Evolutionary conservation across 2,329 filamentous ascomycete species (phyloP), one percentile per base, ranked within the genome.

Genomic region (Claviceps arundinis): DNA sequence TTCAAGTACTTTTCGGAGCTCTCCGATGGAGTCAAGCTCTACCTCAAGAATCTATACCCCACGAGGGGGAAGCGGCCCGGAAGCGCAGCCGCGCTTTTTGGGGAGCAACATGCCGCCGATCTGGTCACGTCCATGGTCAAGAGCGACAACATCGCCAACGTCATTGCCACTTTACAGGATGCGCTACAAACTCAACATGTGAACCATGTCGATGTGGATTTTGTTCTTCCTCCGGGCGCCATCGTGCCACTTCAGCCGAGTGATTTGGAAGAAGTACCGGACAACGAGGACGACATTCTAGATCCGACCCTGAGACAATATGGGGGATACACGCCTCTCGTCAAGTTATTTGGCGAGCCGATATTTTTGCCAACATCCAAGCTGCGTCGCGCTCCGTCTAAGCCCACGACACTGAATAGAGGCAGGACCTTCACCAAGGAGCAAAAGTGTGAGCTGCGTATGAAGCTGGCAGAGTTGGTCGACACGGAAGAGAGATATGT

Each of bases 401-500:
- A 87, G 62, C 86, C 90, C 6, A 89, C 83, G 41, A 83, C 87
- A 40, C 71, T 93, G 47, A 93, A 87, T 64, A 78, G 85, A 58
- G 87, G 80, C 59, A 86, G 84, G 60, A 80, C 84, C 0, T 94
- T 96, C 61, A 77, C 84, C 38, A 83, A 82, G 59, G 82, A 86
- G 52, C 88, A 96, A 62, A 94, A 95, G 63, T 78, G 89, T 58
- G 85, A 86, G 50, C 72, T 96, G 58, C 82, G 90, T 42, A 85
- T 90, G 67, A 91, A 95, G 66, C 83, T 98, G 75, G 83, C 81
- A 54, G 93, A 98, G 66, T 71, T 97, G 54, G 80, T 96, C 37
- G 87, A 95, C 61, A 98, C 93, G 0, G 93, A 98, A 66, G 89
- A 93, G 64, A 84, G 88, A 65, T 98, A 97, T 67, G 89, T 98